Percentiles rank a stretch among this genome's conserved stretches.
phyloP scores from a whole-genome alignment of 2,329 filamentous ascomycete genomes.

The Beauveria australis region DNA sequence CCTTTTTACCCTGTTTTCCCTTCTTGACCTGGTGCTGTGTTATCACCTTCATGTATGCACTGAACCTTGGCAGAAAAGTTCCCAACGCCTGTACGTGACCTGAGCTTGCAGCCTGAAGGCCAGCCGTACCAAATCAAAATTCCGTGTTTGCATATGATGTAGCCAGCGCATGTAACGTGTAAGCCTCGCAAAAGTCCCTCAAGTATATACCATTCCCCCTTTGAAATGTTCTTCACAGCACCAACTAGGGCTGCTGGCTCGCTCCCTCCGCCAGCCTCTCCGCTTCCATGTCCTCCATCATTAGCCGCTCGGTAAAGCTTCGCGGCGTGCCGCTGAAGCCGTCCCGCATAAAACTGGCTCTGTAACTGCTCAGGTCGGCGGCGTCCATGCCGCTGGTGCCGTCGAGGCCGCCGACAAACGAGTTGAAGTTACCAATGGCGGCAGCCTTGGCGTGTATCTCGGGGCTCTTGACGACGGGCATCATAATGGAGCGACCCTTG shows the following conservation, averaged over 20 bases:
- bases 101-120: not conserved
- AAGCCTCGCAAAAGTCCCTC: not conserved
- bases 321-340: constrained; percentile 35
- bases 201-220: not conserved
- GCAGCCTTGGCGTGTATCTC: constrained; percentile 40
- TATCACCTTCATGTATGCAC: not conserved
- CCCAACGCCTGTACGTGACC: constrained; percentile 3
- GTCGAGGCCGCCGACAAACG: constrained; percentile 46
- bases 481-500: constrained; percentile 43
- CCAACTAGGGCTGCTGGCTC: not conserved
- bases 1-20: not conserved
- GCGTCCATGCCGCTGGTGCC: constrained; percentile 42
- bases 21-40: not conserved
- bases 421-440: constrained; percentile 39
- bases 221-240: not conserved
- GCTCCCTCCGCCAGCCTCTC: constrained; percentile 12
- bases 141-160: not conserved
- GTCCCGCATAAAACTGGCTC: constrained; percentile 30
- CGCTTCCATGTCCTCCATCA: constrained; percentile 38
- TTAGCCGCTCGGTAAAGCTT: constrained; percentile 40
- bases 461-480: constrained; percentile 42
- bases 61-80: not conserved
- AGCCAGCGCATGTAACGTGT: not conserved
- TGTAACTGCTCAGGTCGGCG: constrained; percentile 35
- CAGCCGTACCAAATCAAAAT: not conserved